Evolutionary conservation across 306 rosid species (phyloP), one percentile per base, ranked within the genome.

Genomic region (Betula pendula): DNA sequence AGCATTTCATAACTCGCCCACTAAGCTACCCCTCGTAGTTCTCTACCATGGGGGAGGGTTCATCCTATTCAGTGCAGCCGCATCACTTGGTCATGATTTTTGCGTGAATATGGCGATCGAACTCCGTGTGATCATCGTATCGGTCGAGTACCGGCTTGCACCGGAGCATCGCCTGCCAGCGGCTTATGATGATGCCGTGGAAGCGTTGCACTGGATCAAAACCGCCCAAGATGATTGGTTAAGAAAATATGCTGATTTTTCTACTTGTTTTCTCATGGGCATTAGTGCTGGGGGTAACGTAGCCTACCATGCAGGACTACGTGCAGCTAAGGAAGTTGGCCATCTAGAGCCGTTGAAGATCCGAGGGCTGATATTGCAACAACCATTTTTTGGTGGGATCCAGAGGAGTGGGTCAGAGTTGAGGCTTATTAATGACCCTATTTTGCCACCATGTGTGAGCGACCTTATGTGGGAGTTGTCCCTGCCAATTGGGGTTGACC

Each of bases 131-230:
- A 24, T 87, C 48, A 77, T 89, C 2, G 82, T 65, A 25, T 87
- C 93, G 15, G 80, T 87, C 6, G 87, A 78, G 15, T 89, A 87
- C 80, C 80, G 89, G 6, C 87, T 89, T 0, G 86, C 89, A 2
- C 93, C 88, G 6, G 90, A 89, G 71, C 85, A 87, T 45, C 84
- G 87, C 8, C 80, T 80, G 11, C 89, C 89, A 1, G 89, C 88
- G 6, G 89, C 93, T 0, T 89, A 68, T 19, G 86, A 89, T 0
- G 93, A 87, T 33, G 93, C 77, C 7, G 2, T 77, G 75, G 93
- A 87, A 11, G 87, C 93, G 6, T 15, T 87, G 55, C 78, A 48
- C 49, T 81, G 77, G 81, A 75, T 89, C 69, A 76, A 52, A 81
- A 33, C 75, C 19, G 11, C 51, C 14, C 24, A 72, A 5, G 77